Evolutionary conservation across 2,329 filamentous ascomycete species (phyloP), one percentile per base, ranked within the genome.

Genomic region (Sporothrix curviconia): DNA sequence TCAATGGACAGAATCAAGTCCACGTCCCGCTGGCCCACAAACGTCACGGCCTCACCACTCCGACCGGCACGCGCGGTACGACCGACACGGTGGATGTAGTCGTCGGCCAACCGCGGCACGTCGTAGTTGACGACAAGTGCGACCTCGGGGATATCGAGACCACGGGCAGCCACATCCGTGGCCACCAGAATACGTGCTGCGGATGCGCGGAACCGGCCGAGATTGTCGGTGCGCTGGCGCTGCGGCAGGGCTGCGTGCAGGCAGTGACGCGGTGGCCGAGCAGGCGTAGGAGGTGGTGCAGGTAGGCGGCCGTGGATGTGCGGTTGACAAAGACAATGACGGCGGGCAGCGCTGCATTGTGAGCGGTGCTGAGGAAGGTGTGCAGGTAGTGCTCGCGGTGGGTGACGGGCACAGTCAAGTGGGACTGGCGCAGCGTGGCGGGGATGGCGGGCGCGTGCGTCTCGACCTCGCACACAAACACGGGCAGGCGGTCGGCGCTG

Each of bases 301-400:
- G 80, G 59, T 94, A 84, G 64, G 92, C 89, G 9, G 94, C 92
- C 0, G 92, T 96, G 55, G 84, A 80, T 1, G 91, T 95, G 50
- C 90, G 84, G 74, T 99, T 99, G 78, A 88, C 92, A 76, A 99
- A 99, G 61, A 99, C 85, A 67, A 99, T 96, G 66, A 99, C 96
- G 66, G 86, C 80, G 1, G 87, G 87, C 73, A 89, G 92, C 40
- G 82, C 76, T 36, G 81, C 70, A 70, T 96, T 96, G 61, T 72
- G 77, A 30, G 87, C 84, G 0, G 92, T 97, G 22, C 85, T 81
- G 14, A 99, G 82, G 37, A 99, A 86, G 54, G 90, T 83, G 70
- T 99, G 94, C 12, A 99, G 81, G 71, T 95, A 99, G 69, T 94
- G 90, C 72, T 97, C 92, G 65, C 92, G 90, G 73, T 96, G 91